These are phyloP conservation scores for Pichia sp. DNA, from an alignment of 1,139 yeast species.

Conservation along the genomic window DNA sequence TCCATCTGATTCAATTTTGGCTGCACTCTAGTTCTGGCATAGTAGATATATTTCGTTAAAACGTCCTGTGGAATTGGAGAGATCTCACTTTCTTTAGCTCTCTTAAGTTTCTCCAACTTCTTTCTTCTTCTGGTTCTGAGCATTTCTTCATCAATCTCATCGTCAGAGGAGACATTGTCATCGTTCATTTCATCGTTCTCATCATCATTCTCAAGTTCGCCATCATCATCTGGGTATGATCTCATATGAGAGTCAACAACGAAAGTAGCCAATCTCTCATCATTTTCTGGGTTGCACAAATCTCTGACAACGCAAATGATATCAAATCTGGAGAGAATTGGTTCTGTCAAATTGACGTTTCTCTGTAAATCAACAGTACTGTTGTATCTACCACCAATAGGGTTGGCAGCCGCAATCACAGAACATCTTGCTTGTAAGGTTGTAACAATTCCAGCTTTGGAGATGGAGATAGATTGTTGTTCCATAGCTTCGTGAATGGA, in stretches of 20 bases:
- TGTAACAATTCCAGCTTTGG: slow-evolving; percentile 98
- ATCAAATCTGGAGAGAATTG: slow-evolving; percentile 94
- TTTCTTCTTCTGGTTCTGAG: slow-evolving; percentile 35
- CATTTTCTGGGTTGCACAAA: slow-evolving; percentile 82
- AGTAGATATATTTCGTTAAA: slow-evolving; percentile 79
- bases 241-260: slow-evolving; percentile 89
- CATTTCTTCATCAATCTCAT: slow-evolving; percentile 20
- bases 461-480: slow-evolving; percentile 93
- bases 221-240: slow-evolving; percentile 61
- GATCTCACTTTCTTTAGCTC: slow-evolving; percentile 60
- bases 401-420: slow-evolving; percentile 97
- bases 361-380: slow-evolving; percentile 86
- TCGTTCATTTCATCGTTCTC: no score
- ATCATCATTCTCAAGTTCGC: slow-evolving; percentile 30
- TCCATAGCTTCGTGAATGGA: slow-evolving; percentile 99
- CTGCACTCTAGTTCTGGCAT: slow-evolving; percentile 69
- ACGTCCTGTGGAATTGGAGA: slow-evolving; percentile 83
- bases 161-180: slow-evolving; percentile 18
- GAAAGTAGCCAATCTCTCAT: slow-evolving; percentile 80
- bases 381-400: slow-evolving; percentile 90
- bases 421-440: slow-evolving; percentile 95
- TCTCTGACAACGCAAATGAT: slow-evolving; percentile 93
- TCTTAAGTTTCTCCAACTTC: slow-evolving; percentile 37
- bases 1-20: slow-evolving; percentile 92
- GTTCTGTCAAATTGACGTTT: slow-evolving; percentile 92